Base-by-base conservation (phyloP, 108 stramenopile genomes). In the Pseudonitzschia multiseries region DNA sequence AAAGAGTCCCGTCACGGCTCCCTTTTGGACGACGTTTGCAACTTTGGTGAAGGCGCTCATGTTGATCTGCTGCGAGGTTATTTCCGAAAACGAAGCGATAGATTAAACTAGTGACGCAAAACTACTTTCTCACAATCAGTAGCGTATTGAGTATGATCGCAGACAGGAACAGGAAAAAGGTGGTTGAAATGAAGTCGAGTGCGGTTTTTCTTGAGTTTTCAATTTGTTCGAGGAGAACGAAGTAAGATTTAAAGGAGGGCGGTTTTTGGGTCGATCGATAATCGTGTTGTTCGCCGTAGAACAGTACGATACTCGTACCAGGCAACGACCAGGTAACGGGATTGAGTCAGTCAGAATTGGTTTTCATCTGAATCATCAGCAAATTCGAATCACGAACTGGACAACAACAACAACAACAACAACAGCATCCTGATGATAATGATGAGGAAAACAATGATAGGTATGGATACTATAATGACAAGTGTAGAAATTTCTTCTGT, bases 1-100 rank as follows among this genome's bases (percentile, higher is more conserved):
- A 21, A 90, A 74, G 22, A 86, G 75, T 17, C 87, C 86, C 22
- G 85, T 64, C n/a, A 91, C 86, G 26, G 76, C 65, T 13, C 84
- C 76, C 65, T 89, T 89, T 75, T 93, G 92, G 20, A 80, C 88
- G 24, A 93, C 44, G 70, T 93, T 83, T 4, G 92, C 92, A 12
- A 77, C 57, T 76, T 74, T 86, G 15, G 79, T 77, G 0, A 79
- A 56, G 52, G 84, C 36, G 46, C 82, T 80, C 86, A 86, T 86
- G 9, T 10, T 74, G 14, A 20, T 26, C 10, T 9, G 12, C 20
- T 56, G 2, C 14, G 12, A 48, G 46, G 14, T 14, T 32, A 5
- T 69, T 9, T 28, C 12, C 13, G 68, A 42, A n/a, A 1, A 65
- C 29, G 33, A 32, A 36, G 36, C 36, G 6, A 2, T 36, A 36